Evolutionary conservation across 2,329 filamentous ascomycete genomes (phyloP), one percentile per base, ranked within the genome.

Genomic region (Colletotrichum theobromicola): DNA sequence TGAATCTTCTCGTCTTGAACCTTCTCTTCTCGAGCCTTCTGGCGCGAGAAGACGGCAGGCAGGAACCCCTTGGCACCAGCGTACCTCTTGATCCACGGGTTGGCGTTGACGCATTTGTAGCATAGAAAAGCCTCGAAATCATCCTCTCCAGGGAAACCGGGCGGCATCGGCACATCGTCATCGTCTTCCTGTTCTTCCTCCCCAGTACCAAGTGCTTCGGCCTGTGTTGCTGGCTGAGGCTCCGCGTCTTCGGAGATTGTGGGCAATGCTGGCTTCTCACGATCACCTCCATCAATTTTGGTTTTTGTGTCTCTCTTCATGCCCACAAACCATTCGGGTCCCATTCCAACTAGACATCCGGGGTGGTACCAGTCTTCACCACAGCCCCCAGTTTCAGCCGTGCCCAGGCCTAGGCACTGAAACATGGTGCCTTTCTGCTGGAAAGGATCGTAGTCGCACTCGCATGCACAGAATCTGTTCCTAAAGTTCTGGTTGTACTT

Each of bases 311-410:
- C 67, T 72, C 78, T 83, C 77, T 83, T 81, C 83, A 84, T 86
- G 79, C 85, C 88, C 80, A 93, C 92, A 77, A 88, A 92, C 92
- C 94, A 96, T 74, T 92, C 90, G 13, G 95, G 90, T 1, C 93
- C 92, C 78, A 97, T 85, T 7, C 96, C 96, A 63, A 98, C 91
- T 9, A 98, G 86, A 81, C 96, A 98, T 76, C 97, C 95, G 1
- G 96, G 95, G 85, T 98, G 96, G 89, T 95, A 98, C 96, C 96
- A 98, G 81, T 98, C 96, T 85, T 98, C 96, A 15, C 96, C 96
- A 84, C 96, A 98, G 6, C 96, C 96, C 18, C 96, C 96, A 2
- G 93, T 93, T 77, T 96, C 94, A 15, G 90, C 88, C 0, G 92
- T 93, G 1, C 95, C 95, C 1, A 98, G 87, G 0, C 96, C 96